Evolutionary conservation across 2,329 filamentous ascomycete genomes (phyloP).

Genomic region (Phaeosphaeriaceae sp.): DNA sequence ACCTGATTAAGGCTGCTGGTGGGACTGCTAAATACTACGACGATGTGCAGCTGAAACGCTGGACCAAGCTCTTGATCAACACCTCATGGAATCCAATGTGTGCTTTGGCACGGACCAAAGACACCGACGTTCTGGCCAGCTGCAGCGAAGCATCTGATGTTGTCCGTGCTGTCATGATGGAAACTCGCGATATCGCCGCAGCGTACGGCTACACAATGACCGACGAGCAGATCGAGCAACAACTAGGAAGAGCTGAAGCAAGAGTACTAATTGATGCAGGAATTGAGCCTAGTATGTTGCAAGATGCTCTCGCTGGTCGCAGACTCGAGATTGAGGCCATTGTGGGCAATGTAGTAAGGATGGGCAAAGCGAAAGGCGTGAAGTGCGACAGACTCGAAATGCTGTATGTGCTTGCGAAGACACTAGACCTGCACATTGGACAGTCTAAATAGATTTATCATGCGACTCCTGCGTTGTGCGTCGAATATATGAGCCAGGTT

Average conservation of each 20-base stretch:
- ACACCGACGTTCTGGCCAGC: slow-evolving; percentile 58
- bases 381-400: slow-evolving; percentile 52
- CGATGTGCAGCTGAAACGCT: slow-evolving; percentile 65
- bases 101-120: slow-evolving; percentile 63
- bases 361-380: slow-evolving; percentile 52
- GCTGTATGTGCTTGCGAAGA: slow-evolving; percentile 56
- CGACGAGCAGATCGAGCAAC: slow-evolving; percentile 46
- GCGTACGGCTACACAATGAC: slow-evolving; percentile 52
- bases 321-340: slow-evolving; percentile 61
- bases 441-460: neutral
- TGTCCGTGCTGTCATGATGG: slow-evolving; percentile 54
- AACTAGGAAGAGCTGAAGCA: slow-evolving; percentile 49
- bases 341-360: slow-evolving; percentile 55
- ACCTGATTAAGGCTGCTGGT: slow-evolving; percentile 54
- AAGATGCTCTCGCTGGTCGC: slow-evolving; percentile 53
- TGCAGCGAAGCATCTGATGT: slow-evolving; percentile 49
- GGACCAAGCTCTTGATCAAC: slow-evolving; percentile 69
- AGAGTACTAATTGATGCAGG: slow-evolving; percentile 47
- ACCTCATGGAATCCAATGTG: slow-evolving; percentile 69
- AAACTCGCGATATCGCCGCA: slow-evolving; percentile 53
- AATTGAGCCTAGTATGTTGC: slow-evolving; percentile 60
- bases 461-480: neutral
- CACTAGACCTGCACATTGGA: slow-evolving; percentile 47
- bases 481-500: neutral
- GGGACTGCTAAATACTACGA: slow-evolving; percentile 59